Evolutionary conservation across 768 basidiomycete species (phyloP), one percentile per base, ranked within the genome.

Genomic region (Leccinum longicurvipes): DNA sequence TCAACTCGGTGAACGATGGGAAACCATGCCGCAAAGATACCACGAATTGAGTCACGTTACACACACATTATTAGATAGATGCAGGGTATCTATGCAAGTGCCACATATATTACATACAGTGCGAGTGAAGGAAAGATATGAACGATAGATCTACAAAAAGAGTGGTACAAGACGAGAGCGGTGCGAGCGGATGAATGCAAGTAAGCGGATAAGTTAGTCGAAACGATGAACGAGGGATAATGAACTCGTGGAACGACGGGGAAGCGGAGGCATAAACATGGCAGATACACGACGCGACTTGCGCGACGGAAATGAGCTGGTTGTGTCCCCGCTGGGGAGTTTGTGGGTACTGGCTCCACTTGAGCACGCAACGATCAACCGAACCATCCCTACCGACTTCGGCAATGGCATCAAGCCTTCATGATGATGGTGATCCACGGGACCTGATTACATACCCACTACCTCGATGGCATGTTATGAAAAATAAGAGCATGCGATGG

Each of bases 131-230:
- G 31, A 32, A 27, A 46, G 23, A 36, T 21, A 36, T 29, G 29
- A 51, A 1, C 8, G 44, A 53, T 8, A 50, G 21, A 54, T 54
- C 17, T 53, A 60, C 12, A 23, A 60, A n/a, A 53, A 32, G 64
- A 67, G 47, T 44, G 61, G 21, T 51, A 32, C 45, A 54, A 21
- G 28, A 58, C 58, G 59, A 25, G 63, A 58, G 51, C 24, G 49
- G 39, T 34, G 41, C 28, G 32, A 59, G n/a, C 19, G n/a, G 47
- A 50, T 10, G 52, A 56, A 25, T 15, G 39, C 10, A 31, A 12
- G 19, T 15, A 48, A 57, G 19, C 14, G n/a, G 15, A 67, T 66
- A 65, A 60, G 32, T 65, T 58, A 65, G 34, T 51, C n/a, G n/a
- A 19, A 47, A 51, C 29, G 21, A 56, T 10, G 42, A 59, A 51